Conservation (phyloP, 1,139 yeast species). For the Debaryomyces nepalensis region DNA sequence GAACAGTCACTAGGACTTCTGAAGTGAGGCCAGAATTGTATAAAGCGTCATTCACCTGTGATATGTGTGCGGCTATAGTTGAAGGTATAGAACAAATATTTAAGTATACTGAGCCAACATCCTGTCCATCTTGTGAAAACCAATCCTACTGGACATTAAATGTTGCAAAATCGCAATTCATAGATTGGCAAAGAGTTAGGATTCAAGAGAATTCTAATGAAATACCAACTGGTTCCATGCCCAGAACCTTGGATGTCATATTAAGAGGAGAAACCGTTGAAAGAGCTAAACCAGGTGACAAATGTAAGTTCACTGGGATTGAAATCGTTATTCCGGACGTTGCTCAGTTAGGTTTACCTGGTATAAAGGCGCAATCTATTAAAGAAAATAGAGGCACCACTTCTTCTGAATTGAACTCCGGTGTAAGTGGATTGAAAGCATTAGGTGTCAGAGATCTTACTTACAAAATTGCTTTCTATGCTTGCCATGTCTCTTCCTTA, state of each 20-base stretch:
- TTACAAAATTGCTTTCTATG: constrained; percentile 87
- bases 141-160: constrained; percentile 85
- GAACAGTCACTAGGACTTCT: constrained; percentile 95
- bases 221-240: constrained; percentile 99
- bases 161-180: constrained; percentile 80
- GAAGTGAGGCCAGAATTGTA: constrained; percentile 96
- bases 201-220: constrained; percentile 95
- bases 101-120: constrained; percentile 93
- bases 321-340: constrained; percentile 96
- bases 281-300: constrained; percentile 97
- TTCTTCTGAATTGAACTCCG: constrained; percentile 77
- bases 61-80: constrained; percentile 80
- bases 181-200: constrained; percentile 97
- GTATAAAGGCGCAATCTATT: constrained; percentile 85
- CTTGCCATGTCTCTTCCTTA: constrained; percentile 78
- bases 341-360: constrained; percentile 94
- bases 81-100: constrained; percentile 93
- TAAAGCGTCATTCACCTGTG: constrained; percentile 88
- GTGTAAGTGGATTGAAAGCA: constrained; percentile 83
- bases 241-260: constrained; percentile 92
- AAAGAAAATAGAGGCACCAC: constrained; percentile 63
- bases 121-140: constrained; percentile 90
- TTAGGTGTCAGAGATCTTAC: constrained; percentile 95
- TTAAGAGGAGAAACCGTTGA: constrained; percentile 95
- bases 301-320: constrained; percentile 92